Evolutionary conservation across 2,329 filamentous ascomycete species (phyloP), one percentile per base, ranked within the genome.

Genomic region (Sclerotiophoma versabilis): DNA sequence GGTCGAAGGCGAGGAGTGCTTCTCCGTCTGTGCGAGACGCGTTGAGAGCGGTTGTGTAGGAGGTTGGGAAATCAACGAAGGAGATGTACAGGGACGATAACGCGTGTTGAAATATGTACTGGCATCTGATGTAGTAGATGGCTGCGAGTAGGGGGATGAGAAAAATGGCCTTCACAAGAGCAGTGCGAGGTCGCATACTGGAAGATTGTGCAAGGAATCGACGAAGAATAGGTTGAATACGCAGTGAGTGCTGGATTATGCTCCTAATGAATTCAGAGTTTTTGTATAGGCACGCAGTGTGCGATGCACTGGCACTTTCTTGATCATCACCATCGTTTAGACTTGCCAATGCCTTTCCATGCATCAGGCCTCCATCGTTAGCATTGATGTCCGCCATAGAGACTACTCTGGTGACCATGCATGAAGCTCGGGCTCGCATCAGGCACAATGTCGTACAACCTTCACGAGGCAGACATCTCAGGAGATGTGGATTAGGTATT

Each of bases 41-140:
- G 27, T 63, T 62, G 6, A 63, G 51, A 2, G 39, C 50, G 23
- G 36, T 45, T 11, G 41, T 47, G 39, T 63, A 63, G 2, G 48
- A 27, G 5, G 39, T 14, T 9, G 53, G 57, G 17, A 63, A 62
- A 32, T 62, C 53, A 7, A 41, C 29, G 23, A 61, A 56, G 14
- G 50, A 44, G 22, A 62, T 60, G 15, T 50, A 14, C 4, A 43
- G 44, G 4, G 27, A 8, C 10, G 38, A 30, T 6, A 63, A 36
- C 15, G 36, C 43, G 6, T 43, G 17, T 17, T 63, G 52, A 32
- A 63, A 63, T 22, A 32, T 5, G 20, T 55, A 46, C 27, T 62
- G 56, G 20, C 44, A 32, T 42, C 49, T 45, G 34, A 46, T 37
- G 27, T 41, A 33, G 14, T 52, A 46, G 15, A 34, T n/a, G 12